phyloP scores from a whole-genome alignment of 352 stramenopile species.

The Plasmopara muralis region DNA sequence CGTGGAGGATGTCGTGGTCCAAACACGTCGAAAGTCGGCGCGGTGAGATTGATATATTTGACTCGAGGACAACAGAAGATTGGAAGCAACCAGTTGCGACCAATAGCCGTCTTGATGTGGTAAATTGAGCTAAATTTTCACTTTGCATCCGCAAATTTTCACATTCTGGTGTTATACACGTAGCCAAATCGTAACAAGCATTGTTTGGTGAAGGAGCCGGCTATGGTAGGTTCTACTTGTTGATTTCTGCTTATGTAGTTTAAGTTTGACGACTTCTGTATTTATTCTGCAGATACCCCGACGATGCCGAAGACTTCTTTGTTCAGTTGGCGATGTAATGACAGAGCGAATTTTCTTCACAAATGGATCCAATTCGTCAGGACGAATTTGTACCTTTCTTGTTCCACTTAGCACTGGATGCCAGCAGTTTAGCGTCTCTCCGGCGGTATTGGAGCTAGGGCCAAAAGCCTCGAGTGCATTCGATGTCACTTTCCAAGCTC shows the following conservation, averaged over 20 bases:
- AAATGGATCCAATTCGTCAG: constrained; percentile 50
- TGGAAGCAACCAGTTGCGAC: constrained; percentile 5
- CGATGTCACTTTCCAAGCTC: constrained; percentile 56
- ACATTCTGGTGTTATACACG: not conserved
- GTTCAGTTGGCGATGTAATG: constrained; percentile 61
- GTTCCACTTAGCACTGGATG: constrained; percentile 78
- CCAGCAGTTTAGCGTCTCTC: constrained; percentile 74
- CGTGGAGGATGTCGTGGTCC: not conserved
- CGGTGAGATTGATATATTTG: constrained; percentile 2
- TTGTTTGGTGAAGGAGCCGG: constrained; percentile 21
- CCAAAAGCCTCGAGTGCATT: constrained; percentile 60
- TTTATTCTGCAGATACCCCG: constrained; percentile 33
- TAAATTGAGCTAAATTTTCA: constrained; percentile 4
- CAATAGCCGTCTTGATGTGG: constrained; percentile 14
- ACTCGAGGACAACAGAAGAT: constrained; percentile 5
- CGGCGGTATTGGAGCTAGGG: constrained; percentile 65
- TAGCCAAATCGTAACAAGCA: constrained; percentile 23
- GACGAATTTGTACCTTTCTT: constrained; percentile 67
- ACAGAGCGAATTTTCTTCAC: constrained; percentile 71
- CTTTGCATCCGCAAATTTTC: constrained; percentile 4
- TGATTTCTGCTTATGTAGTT: not conserved
- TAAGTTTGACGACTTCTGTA: constrained; percentile 1
- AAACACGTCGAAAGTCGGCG: constrained; percentile 3
- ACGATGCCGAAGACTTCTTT: constrained; percentile 63
- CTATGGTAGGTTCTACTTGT: constrained; percentile 12